Evolutionary conservation across 192 early-diverging fungal genomes (phyloP), one percentile per base, ranked within the genome.

Genomic region (Coemansia sp.): DNA sequence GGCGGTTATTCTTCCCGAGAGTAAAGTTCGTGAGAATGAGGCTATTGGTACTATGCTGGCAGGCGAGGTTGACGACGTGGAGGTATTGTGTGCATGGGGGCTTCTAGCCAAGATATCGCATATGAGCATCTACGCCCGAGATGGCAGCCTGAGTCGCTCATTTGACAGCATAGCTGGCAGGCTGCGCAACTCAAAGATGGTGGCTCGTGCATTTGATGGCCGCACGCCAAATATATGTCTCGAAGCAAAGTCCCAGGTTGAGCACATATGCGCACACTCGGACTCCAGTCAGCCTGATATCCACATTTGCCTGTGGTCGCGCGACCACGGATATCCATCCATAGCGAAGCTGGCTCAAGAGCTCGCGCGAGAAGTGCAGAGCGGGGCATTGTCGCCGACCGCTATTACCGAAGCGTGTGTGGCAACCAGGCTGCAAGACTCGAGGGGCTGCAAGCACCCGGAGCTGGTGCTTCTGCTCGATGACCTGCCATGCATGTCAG

Each of bases 181-280:
- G 41, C 63, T 78, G 63, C 59, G 67, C 48, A 64, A 66, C 56
- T 78, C 76, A 11, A 78, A 72, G 63, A 78, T 72, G 63, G 60
- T 56, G 24, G 58, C 64, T 5, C 70, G 76, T 4, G 66, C 70
- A 15, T 64, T 64, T 41, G 52, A 51, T 22, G 69, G 69, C 43
- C 58, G 65, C 57, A 61, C 60, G 45, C 66, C 76, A 27, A 50
- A 41, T n/a, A 78, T 78, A 32, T 45, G 63, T 21, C 63, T 78
- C 4, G 55, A 69, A 1, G 41, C 22, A 25, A 43, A 43, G 29
- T 19, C 22, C 8, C 55, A 38, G 48, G 32, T 37, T 7, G 67
- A 65, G 59, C 24, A 53, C 15, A 27, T 54, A 1, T 48, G 72
- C 41, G 43, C 48, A 19, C 53, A 60, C 29, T 29, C 52, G 21